These are phyloP conservation scores for Tephrocybe sp. DNA, from an alignment of 768 basidiomycete species.

Conservation along the genomic window DNA sequence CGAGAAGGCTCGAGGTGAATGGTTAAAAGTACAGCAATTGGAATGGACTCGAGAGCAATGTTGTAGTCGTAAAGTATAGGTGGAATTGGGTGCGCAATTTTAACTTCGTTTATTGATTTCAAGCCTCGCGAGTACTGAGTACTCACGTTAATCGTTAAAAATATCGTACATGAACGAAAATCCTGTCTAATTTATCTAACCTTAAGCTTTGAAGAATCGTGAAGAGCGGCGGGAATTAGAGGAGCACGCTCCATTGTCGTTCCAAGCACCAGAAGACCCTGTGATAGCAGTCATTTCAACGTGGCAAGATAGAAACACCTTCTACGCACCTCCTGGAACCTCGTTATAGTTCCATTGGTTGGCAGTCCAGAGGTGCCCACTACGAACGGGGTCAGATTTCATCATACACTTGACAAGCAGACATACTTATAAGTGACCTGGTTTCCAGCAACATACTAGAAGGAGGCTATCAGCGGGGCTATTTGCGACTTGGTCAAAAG, in stretches of 20 bases:
- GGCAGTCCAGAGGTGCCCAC: conserved; percentile 49
- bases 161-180: too few relatives aligned
- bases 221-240: conserved; percentile 11
- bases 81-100: too few relatives aligned
- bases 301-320: neutral
- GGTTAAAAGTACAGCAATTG: conserved; percentile 7
- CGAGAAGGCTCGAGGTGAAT: conserved; percentile 7
- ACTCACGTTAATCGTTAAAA: too few relatives aligned
- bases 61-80: neutral
- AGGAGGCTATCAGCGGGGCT: neutral
- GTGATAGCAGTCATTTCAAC: neutral
- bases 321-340: conserved; percentile 26
- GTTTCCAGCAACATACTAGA: conserved; percentile 41
- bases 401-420: neutral
- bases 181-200: neutral
- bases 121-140: too few relatives aligned
- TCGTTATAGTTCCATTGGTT: conserved; percentile 42
- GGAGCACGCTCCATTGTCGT: conserved; percentile 29
- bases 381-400: conserved; percentile 14
- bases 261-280: conserved; percentile 33
- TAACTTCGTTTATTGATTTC: too few relatives aligned
- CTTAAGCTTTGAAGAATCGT: conserved; percentile 11
- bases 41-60: conserved; percentile 4
- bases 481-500: neutral
- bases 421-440: conserved; percentile 39